A percentile compares a stretch with the other conserved stretches of the same genome.
Evolutionary conservation across 2,329 filamentous ascomycete genomes (phyloP).

Genomic region (Diplodia scrobiculata): DNA sequence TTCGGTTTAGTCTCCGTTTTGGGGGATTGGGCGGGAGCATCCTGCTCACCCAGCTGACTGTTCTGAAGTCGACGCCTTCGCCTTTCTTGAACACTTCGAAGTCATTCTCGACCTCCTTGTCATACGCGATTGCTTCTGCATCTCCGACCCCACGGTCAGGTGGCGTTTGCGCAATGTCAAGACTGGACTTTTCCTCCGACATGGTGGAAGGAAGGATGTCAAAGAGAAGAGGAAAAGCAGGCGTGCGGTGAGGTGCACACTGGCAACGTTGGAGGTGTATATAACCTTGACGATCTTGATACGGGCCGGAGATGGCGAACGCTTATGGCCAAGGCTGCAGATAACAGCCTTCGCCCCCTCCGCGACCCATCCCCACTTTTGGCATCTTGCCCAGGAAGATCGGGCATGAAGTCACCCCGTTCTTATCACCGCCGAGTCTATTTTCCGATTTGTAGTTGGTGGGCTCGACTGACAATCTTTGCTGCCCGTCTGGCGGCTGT

Average conservation of each 20-base stretch:
- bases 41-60: conserved; percentile 52
- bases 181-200: conserved; percentile 29
- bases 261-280: background rate
- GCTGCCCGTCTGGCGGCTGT: background rate
- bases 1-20: no score
- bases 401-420: background rate
- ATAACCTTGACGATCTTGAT: background rate
- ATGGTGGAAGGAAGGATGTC: background rate
- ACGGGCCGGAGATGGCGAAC: conserved; percentile 4
- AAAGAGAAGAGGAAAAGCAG: background rate
- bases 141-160: conserved; percentile 29
- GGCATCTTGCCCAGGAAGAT: conserved; percentile 2
- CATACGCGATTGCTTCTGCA: conserved; percentile 28
- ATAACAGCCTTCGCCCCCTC: background rate
- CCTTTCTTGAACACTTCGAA: conserved; percentile 56
- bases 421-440: conserved; percentile 9
- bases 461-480: background rate
- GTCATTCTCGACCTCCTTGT: conserved; percentile 34
- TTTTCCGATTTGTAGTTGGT: background rate
- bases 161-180: conserved; percentile 22
- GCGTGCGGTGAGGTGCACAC: background rate
- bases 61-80: conserved; percentile 56
- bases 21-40: no score
- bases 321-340: background rate
- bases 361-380: conserved; percentile 15